Conservation (phyloP, 1,284 basidiomycete genomes). For the Cystobasidiaceae sp. region DNA sequence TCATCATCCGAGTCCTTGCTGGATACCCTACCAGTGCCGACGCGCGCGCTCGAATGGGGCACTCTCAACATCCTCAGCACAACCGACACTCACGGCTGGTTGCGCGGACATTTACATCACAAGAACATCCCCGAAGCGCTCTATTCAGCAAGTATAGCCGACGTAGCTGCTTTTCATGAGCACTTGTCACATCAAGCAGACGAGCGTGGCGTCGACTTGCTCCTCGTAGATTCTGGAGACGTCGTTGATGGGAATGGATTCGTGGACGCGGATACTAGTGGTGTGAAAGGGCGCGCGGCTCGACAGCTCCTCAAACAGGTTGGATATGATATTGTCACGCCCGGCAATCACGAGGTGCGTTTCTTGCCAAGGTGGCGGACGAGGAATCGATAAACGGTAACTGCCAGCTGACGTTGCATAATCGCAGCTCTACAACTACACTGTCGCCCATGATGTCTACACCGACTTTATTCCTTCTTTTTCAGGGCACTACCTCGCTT, state of each 20-base stretch:
- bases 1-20: too few species aligned
- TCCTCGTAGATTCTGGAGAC: conserved; percentile 42
- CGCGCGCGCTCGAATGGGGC: conserved; percentile 38
- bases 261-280: conserved; percentile 36
- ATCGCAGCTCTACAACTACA: conserved; percentile 35
- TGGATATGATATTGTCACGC: conserved; percentile 40
- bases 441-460: conserved; percentile 37
- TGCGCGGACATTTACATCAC: conserved; percentile 38
- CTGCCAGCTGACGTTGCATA: too few species aligned
- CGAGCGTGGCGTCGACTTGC: conserved; percentile 38
- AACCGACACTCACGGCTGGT: conserved; percentile 42
- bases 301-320: conserved; percentile 35
- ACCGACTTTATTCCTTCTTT: conserved; percentile 34
- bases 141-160: conserved; percentile 42
- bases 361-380: too few species aligned
- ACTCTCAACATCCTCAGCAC: conserved; percentile 39
- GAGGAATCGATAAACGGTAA: too few species aligned
- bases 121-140: conserved; percentile 34
- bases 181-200: conserved; percentile 34
- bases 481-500: conserved; percentile 34
- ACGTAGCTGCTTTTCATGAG: conserved; percentile 38
- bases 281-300: conserved; percentile 33
- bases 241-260: conserved; percentile 43
- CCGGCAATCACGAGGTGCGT: conserved; percentile 45
- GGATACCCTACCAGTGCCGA: conserved; percentile 30